Evolutionary conservation across 305 asterid species (phyloP), one percentile per base, ranked within the genome.

Genomic region (Ajuga reptans): DNA sequence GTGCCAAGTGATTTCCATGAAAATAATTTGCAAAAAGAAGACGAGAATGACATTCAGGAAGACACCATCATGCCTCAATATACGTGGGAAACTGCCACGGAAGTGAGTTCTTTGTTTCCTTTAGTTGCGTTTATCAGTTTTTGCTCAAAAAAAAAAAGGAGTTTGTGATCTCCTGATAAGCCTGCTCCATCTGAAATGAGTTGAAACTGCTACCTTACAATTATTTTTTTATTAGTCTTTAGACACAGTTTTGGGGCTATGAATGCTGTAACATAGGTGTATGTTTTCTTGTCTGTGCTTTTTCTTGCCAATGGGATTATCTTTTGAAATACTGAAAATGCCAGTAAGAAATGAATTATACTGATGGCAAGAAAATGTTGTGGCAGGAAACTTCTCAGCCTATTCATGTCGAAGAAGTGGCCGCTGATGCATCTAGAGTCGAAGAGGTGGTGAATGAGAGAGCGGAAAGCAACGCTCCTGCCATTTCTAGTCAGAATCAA

Each of bases 31-130:
- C 85, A 71, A 72, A 75, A 47, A 21, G 80, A 72, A 47, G 83
- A 77, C 61, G 16, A 69, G 34, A 74, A 79, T 70, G 72, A 42
- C 65, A 71, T 75, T 60, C 79, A 64, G 45, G 91, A 90, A 73
- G 83, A 74, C 72, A n/a, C n/a, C n/a, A 82, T 80, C 72, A 82
- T 81, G 80, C 82, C 82, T 63, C 74, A 82, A 68, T 85, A 68
- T 55, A 43, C 76, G 46, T 81, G 81, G 80, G 84, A 81, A 49
- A 72, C 60, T 11, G 81, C 75, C 77, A 73, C 66, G 59, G 76
- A 81, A 64, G 97, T 91, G 71, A 86, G 94, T 73, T 66, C 27
- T 51, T 50, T 69, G 33, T 68, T 42, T 72, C 52, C 49, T 67
- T 43, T 46, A 12, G 53, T 47, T 58, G 72, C 31, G 27, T 75